Percentiles rank a stretch among this genome's conserved stretches.
These are phyloP conservation scores for Pilaira anomala DNA, from an alignment of 192 early-diverging fungal species.

Conservation along the genomic window DNA sequence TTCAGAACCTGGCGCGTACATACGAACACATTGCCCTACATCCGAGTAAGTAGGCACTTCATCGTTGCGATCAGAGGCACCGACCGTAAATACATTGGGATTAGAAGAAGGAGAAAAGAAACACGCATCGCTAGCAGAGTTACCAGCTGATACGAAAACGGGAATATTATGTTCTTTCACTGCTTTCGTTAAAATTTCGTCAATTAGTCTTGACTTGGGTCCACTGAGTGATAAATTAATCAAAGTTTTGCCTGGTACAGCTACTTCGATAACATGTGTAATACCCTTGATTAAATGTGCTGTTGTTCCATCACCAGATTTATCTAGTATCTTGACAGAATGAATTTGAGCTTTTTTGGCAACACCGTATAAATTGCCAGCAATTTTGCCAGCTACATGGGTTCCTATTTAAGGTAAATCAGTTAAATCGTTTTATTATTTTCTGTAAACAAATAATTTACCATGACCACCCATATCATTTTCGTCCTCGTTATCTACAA, in stretches of 20 bases:
- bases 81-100: constrained; percentile 44
- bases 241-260: constrained; percentile 33
- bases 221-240: constrained; percentile 67
- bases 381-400: constrained; percentile 30
- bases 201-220: constrained; percentile 38
- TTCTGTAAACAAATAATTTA: constrained; percentile 12
- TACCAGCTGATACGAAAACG: constrained; percentile 60
- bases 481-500: constrained; percentile 34
- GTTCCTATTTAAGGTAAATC: constrained; percentile 15
- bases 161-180: constrained; percentile 38
- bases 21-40: constrained; percentile 53
- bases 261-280: constrained; percentile 20
- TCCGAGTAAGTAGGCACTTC: constrained; percentile 46
- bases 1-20: constrained; percentile 59
- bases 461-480: constrained; percentile 45
- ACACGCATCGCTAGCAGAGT: constrained; percentile 56
- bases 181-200: constrained; percentile 34
- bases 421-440: not conserved
- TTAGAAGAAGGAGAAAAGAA: constrained; percentile 47
- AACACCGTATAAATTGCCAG: constrained; percentile 53
- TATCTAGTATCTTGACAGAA: constrained; percentile 59
- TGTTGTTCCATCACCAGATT: constrained; percentile 47
- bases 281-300: constrained; percentile 52
- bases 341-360: constrained; percentile 61
- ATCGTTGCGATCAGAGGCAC: constrained; percentile 42